Evolutionary conservation across 371 early-diverging fungal genomes (phyloP).

Genomic region (Fennellomyces sp.): DNA sequence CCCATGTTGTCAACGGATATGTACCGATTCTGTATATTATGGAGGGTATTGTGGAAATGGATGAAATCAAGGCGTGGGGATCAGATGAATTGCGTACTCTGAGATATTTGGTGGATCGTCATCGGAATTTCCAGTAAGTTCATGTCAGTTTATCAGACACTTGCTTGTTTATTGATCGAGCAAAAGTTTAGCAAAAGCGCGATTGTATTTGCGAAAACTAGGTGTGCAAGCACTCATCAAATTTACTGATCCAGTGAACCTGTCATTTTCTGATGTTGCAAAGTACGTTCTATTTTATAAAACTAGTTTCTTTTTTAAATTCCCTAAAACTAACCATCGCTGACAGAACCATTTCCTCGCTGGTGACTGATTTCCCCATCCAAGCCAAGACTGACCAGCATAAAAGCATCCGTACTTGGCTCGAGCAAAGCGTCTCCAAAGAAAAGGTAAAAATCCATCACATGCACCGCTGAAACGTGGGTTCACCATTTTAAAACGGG

Average conservation of each 20-base stretch:
- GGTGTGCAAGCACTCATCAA: conserved; percentile 27
- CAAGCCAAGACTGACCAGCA: conserved; percentile 21
- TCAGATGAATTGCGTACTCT: conserved; percentile 50
- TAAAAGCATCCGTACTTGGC: conserved; percentile 26
- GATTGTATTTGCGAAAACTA: conserved; percentile 39
- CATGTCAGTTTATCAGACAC: neutral
- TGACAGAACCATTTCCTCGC: conserved; percentile 40
- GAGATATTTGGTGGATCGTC: conserved; percentile 42
- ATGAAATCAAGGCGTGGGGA: conserved; percentile 32
- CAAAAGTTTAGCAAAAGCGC: conserved; percentile 28
- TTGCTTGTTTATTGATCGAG: neutral
- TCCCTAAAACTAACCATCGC: no score
- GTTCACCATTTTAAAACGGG: no score
- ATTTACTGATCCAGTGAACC: conserved; percentile 17
- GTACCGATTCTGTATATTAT: conserved; percentile 42
- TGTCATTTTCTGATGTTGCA: conserved; percentile 51
- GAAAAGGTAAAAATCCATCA: conserved; percentile 22
- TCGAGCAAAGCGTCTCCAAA: conserved; percentile 20
- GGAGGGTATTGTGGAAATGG: conserved; percentile 37
- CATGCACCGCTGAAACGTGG: neutral
- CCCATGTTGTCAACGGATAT: conserved; percentile 39
- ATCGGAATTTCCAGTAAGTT: conserved; percentile 46
- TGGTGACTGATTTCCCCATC: conserved; percentile 36
- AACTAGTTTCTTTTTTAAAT: no score
- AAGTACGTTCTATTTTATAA: conserved; percentile 38